phyloP scores from a whole-genome alignment of 805 yeast species.

The Cyberlindnera americana region DNA sequence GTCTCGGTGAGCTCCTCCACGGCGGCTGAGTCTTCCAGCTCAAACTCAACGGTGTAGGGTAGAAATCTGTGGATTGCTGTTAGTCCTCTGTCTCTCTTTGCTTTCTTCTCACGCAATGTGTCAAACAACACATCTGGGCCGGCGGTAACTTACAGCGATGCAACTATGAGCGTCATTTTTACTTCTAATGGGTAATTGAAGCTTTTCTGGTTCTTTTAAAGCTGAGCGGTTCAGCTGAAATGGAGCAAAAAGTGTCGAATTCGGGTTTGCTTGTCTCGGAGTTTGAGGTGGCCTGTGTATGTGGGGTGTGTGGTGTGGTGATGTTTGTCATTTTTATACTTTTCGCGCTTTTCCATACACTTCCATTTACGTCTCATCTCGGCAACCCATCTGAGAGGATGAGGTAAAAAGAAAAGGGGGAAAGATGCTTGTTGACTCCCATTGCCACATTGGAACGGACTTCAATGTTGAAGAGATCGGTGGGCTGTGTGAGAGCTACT shows the following conservation, averaged over 20 bases:
- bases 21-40: slow-evolving; percentile 29
- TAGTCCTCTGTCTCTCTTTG: too few species aligned
- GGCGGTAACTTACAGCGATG: slow-evolving; percentile 51
- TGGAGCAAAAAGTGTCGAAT: too few species aligned
- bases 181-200: neutral
- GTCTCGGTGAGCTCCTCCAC: slow-evolving; percentile 30
- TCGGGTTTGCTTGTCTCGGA: too few species aligned
- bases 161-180: slow-evolving; percentile 63
- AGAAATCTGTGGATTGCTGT: slow-evolving; percentile 42
- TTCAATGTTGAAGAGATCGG: slow-evolving; percentile 7
- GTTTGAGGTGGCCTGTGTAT: neutral
- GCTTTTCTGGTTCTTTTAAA: too few species aligned
- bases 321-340: too few species aligned
- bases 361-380: too few species aligned
- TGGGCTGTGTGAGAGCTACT: slow-evolving; percentile 3
- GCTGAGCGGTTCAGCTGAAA: too few species aligned
- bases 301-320: too few species aligned
- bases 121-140: neutral
- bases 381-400: too few species aligned
- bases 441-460: slow-evolving; percentile 32
- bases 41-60: slow-evolving; percentile 70
- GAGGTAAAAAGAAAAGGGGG: too few species aligned
- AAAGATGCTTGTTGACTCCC: slow-evolving; percentile 32
- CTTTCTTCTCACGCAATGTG: too few species aligned
- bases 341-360: too few species aligned